Percentiles rank a stretch among this genome's conserved stretches.
These are phyloP conservation scores for Talaromyces sp. DNA, from an alignment of 2,329 filamentous ascomycete species.

Conservation along the genomic window DNA sequence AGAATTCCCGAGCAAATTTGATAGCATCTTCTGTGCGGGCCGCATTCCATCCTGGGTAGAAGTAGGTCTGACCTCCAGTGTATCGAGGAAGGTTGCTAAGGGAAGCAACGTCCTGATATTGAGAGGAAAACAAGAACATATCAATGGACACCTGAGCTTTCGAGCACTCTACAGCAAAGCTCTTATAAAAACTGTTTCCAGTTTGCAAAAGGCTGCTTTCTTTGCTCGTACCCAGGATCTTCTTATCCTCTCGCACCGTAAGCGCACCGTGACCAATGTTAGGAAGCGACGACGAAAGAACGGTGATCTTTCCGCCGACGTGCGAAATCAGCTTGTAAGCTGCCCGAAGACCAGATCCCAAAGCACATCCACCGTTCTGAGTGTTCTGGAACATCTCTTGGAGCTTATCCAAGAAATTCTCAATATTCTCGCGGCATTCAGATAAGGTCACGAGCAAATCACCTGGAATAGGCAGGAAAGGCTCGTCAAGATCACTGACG, in stretches of 20 bases:
- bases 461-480: conserved; percentile 89
- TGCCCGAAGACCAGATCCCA: conserved; percentile 88
- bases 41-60: conserved; percentile 97
- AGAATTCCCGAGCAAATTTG: conserved; percentile 96
- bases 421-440: conserved; percentile 86
- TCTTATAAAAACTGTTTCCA: conserved; percentile 96
- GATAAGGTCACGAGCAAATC: conserved; percentile 86
- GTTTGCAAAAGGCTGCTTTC: conserved; percentile 86
- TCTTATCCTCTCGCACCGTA: conserved; percentile 94
- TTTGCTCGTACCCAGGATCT: conserved; percentile 87
- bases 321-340: conserved; percentile 95
- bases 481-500: conserved; percentile 91
- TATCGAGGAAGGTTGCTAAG: conserved; percentile 93
- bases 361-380: conserved; percentile 82
- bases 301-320: conserved; percentile 90
- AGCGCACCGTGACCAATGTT: conserved; percentile 87
- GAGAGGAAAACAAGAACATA: conserved; percentile 94
- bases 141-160: conserved; percentile 98
- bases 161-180: conserved; percentile 96
- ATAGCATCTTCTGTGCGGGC: conserved; percentile 91
- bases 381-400: conserved; percentile 97
- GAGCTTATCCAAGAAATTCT: conserved; percentile 83
- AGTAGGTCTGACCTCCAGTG: conserved; percentile 96
- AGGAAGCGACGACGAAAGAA: conserved; percentile 83
- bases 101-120: conserved; percentile 96